Evolutionary conservation across 495 filamentous ascomycete genomes (phyloP).

Genomic region (Clavariopsis aquatica): DNA sequence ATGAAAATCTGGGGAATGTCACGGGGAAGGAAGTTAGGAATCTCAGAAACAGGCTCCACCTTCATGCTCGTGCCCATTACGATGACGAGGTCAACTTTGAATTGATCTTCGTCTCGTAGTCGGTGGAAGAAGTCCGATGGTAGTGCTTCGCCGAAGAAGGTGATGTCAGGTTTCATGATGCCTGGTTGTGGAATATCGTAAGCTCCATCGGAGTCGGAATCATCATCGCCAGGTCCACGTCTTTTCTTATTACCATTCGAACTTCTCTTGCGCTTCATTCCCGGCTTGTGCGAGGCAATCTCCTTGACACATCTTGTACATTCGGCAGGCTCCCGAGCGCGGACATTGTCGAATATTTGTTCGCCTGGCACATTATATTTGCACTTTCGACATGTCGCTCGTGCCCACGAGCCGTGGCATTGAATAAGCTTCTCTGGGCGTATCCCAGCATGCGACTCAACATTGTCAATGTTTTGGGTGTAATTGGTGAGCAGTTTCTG

Average conservation of each 20-base stretch:
- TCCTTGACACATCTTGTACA: slow-evolving; percentile 62
- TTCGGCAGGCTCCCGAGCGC: slow-evolving; percentile 65
- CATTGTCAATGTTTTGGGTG: slow-evolving; percentile 98
- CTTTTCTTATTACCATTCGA: slow-evolving; percentile 56
- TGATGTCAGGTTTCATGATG: slow-evolving; percentile 99
- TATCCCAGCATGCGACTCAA: slow-evolving; percentile 87
- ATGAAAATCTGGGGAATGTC: slow-evolving; percentile 93
- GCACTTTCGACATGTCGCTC: slow-evolving; percentile 86
- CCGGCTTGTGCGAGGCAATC: slow-evolving; percentile 47
- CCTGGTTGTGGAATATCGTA: slow-evolving; percentile 70
- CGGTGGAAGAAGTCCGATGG: slow-evolving; percentile 82
- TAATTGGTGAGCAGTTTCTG: slow-evolving; percentile 93
- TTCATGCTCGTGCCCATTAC: slow-evolving; percentile 97
- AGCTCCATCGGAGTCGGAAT: slow-evolving; percentile 71
- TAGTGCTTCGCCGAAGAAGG: slow-evolving; percentile 91
- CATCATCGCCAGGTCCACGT: slow-evolving; percentile 53
- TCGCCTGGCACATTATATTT: slow-evolving; percentile 71
- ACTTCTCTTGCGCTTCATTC: slow-evolving; percentile 76
- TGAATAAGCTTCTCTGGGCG: slow-evolving; percentile 82
- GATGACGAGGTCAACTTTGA: slow-evolving; percentile 84
- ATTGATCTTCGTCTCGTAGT: slow-evolving; percentile 73
- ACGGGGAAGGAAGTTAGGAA: slow-evolving; percentile 74
- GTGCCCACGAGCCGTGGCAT: slow-evolving; percentile 94
- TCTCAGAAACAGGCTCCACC: slow-evolving; percentile 91
- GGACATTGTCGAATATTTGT: slow-evolving; percentile 75